Percentiles rank a stretch among this genome's conserved stretches.
Conservation (phyloP, 345 rosid species). For the Euphorbia pulcherrima region DNA sequence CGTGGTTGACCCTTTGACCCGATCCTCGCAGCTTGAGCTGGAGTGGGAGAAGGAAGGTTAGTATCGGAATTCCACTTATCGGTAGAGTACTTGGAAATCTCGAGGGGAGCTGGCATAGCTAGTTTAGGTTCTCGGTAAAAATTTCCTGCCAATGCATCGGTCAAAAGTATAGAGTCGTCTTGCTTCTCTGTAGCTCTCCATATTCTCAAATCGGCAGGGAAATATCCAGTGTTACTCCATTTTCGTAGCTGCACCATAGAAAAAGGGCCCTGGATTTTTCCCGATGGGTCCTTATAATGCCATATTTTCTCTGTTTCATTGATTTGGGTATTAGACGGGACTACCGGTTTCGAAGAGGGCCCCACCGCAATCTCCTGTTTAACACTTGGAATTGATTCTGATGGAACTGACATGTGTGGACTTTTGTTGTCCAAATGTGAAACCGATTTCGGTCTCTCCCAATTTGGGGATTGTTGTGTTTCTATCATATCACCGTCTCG, state of each 20-base stretch:
- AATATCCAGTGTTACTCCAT: conserved; percentile 92
- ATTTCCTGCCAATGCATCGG: conserved; percentile 71
- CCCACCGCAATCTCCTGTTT: conserved; percentile 38
- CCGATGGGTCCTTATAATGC: conserved; percentile 94
- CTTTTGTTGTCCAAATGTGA: conserved; percentile 41
- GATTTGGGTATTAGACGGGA: conserved; percentile 42
- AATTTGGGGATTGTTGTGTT: conserved; percentile 37
- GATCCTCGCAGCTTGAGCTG: conserved; percentile 45
- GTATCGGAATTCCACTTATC: conserved; percentile 59
- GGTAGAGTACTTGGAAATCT: conserved; percentile 46
- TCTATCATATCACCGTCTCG: conserved; percentile 53
- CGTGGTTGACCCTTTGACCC: conserved; percentile 38
- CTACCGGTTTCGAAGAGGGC: conserved; percentile 32
- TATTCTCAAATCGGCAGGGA: conserved; percentile 75
- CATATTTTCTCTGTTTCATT: conserved; percentile 86
- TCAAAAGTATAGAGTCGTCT: conserved; percentile 67
- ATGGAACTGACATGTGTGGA: conserved; percentile 30
- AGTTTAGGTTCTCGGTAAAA: conserved; percentile 50
- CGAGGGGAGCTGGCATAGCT: conserved; percentile 42
- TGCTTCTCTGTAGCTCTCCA: conserved; percentile 65
- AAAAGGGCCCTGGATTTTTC: conserved; percentile 94
- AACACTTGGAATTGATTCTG: conserved; percentile 45
- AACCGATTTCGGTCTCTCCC: conserved; percentile 55
- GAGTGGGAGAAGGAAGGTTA: conserved; percentile 94
- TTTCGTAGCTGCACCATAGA: conserved; percentile 89